Conservation (phyloP, 257 asterid species). For the Orobanche coerulescens region DNA sequence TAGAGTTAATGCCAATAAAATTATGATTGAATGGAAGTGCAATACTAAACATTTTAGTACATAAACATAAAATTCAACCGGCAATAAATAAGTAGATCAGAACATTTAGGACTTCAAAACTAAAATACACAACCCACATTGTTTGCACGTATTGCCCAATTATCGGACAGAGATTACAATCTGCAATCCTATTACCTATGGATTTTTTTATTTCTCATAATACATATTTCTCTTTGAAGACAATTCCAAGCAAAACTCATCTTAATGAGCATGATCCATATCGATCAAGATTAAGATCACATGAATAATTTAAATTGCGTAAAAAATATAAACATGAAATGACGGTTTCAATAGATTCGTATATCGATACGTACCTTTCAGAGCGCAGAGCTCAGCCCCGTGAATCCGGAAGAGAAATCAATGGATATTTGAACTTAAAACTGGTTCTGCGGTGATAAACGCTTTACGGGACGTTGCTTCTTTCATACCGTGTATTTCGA, state of each 20-base stretch:
- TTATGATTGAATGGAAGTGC: neutral
- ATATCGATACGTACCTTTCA: slow-evolving; percentile 19
- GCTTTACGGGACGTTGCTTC: neutral
- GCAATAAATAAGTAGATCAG: neutral
- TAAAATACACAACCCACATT: neutral
- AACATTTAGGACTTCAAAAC: neutral
- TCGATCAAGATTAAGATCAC: neutral
- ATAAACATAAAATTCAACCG: neutral
- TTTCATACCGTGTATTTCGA: neutral
- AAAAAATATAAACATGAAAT: no score
- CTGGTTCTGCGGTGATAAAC: neutral
- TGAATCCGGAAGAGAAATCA: neutral
- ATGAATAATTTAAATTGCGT: neutral
- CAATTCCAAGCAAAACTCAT: neutral
- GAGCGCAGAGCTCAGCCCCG: neutral
- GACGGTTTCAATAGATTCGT: neutral
- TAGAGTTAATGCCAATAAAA: slow-evolving; percentile 4
- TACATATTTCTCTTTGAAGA: neutral
- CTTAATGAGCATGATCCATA: neutral
- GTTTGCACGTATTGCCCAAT: neutral
- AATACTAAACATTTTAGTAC: neutral
- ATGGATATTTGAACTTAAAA: no score
- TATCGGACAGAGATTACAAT: neutral
- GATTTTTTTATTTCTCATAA: neutral
- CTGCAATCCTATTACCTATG: neutral